Conservation (phyloP, 2,329 filamentous ascomycete species). For the Botrytis sinoallii region DNA sequence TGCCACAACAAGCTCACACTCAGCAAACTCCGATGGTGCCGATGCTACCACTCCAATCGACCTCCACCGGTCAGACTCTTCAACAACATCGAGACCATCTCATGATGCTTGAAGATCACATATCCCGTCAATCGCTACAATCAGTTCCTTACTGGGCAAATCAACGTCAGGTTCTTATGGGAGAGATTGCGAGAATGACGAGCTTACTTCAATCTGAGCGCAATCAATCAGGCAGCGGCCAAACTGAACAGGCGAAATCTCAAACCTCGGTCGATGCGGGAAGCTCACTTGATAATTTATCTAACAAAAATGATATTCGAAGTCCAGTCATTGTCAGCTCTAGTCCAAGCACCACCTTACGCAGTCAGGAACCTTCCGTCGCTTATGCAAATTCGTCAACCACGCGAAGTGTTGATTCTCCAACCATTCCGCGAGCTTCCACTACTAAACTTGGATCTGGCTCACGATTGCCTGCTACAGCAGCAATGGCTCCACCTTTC, state of each 20-base stretch:
- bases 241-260: background rate
- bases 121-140: constrained; percentile 44
- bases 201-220: background rate
- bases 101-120: constrained; percentile 55
- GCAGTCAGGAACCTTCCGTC: background rate
- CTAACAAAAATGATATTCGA: background rate
- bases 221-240: background rate
- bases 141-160: constrained; percentile 52
- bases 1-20: background rate
- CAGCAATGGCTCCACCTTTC: constrained; percentile 39
- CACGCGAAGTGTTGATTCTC: constrained; percentile 2
- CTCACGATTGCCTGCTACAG: constrained; percentile 32
- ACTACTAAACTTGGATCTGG: constrained; percentile 6
- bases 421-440: background rate
- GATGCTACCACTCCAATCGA: constrained; percentile 15
- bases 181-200: constrained; percentile 22
- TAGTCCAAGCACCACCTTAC: background rate
- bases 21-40: constrained; percentile 1
- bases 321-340: constrained; percentile 1
- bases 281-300: background rate
- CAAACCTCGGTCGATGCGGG: background rate
- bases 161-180: constrained; percentile 43
- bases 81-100: constrained; percentile 48
- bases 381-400: background rate
- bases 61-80: constrained; percentile 30